Evolutionary conservation across 2,329 filamentous ascomycete genomes (phyloP), one percentile per base, ranked within the genome.

Genomic region (Chaetomiaceae sp.): DNA sequence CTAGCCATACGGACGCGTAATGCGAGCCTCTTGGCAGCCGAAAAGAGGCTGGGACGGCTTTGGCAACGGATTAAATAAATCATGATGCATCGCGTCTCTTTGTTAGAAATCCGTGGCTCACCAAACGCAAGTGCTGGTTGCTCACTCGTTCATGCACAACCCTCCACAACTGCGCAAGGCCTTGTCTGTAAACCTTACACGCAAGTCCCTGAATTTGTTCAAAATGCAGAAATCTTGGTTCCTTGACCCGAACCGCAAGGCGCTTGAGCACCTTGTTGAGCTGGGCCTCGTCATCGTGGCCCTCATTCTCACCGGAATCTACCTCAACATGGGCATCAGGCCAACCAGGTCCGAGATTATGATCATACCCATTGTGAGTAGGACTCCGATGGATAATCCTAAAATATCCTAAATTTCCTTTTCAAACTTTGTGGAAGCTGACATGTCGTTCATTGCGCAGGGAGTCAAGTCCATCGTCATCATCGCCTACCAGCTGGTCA

Each of bases 401-500:
- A 4, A 27, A 10, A 27, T 7, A 27, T 10, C 25, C 25, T n/a
- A n/a, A n/a, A n/a, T n/a, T n/a, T 3, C 4, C 1, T n/a, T 13
- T 12, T 13, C n/a, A 7, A n/a, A 13, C n/a, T 8, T 14, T 14
- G n/a, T 4, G 3, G 19, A 27, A 27, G 3, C 16, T 42, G 7
- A 14, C 14, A 42, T 14, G 46, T 20, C 16, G 6, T n/a, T 5
- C 6, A 27, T 10, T 27, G 25, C 23, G 9, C 46, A 67, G 65
- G 58, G 58, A 33, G 60, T 64, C 23, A 73, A 73, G 60, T 70
- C 68, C 1, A 56, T 73, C 20, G 51, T 70, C 37, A 60, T 74
- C 47, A 63, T 74, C 52, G 38, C 53, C 8, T 74, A 74, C 54
- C 66, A 72, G 50, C 54, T 74, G 39, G 55, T 71, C 2, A 67